phyloP scores from a whole-genome alignment of 1,284 basidiomycete genomes.

The Ustilago loliicola region DNA sequence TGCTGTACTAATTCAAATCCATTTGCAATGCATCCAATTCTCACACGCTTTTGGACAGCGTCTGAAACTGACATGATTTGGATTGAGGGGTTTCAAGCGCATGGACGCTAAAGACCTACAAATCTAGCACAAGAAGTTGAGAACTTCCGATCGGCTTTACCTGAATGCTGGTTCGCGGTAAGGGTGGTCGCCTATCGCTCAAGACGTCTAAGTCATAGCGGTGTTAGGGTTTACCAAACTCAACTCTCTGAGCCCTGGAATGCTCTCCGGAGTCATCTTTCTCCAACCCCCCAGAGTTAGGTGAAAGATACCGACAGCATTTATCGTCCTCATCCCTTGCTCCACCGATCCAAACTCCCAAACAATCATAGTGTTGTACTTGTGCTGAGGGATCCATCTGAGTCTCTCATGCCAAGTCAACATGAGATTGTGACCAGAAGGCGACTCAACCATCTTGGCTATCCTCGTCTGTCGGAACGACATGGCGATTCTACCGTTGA shows the following conservation, averaged over 20 bases:
- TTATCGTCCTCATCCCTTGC: background rate
- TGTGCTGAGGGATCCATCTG: slow-evolving; percentile 3
- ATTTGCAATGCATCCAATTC: no score
- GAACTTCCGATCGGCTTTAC: no score
- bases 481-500: background rate
- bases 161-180: no score
- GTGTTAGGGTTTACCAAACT: background rate
- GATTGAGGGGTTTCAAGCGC: no score
- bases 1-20: no score
- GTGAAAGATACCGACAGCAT: background rate
- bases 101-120: no score
- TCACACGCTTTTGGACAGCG: no score
- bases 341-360: slow-evolving; percentile 14
- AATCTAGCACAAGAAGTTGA: no score
- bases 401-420: slow-evolving; percentile 3
- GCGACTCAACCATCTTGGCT: slow-evolving; percentile 7
- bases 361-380: background rate
- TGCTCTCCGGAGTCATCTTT: background rate
- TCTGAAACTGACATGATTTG: no score
- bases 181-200: no score
- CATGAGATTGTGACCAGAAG: slow-evolving; percentile 11
- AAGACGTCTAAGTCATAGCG: background rate
- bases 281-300: background rate
- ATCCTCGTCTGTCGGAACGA: background rate
- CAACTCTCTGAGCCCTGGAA: background rate